Evolutionary conservation across 371 early-diverging fungal genomes (phyloP).

Genomic region (Apophysomyces trapeziformis): DNA sequence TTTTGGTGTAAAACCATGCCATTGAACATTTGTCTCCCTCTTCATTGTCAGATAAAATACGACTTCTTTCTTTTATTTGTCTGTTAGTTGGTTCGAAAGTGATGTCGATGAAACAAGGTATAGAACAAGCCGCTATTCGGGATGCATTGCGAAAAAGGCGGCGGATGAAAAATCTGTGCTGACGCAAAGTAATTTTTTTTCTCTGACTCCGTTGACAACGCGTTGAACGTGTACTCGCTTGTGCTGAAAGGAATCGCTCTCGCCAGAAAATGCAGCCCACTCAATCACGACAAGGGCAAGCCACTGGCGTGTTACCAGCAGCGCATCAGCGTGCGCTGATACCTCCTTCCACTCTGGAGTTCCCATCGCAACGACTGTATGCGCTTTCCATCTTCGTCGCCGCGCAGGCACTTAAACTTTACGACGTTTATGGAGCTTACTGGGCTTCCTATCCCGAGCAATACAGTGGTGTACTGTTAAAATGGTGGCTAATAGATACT

Average conservation of each 20-base stretch:
- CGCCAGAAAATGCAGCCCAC: conserved; percentile 16
- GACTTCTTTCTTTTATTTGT: not conserved
- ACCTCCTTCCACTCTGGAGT: conserved; percentile 43
- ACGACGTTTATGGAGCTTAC: conserved; percentile 29
- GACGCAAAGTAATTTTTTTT: conserved; percentile 6
- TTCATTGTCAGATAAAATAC: not conserved
- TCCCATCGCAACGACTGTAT: conserved; percentile 48
- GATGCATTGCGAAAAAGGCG: not conserved
- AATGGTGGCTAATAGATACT: conserved; percentile 42
- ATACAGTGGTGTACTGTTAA: conserved; percentile 25
- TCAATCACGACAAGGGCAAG: conserved; percentile 17
- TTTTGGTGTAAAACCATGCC: not conserved
- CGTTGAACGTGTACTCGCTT: conserved; percentile 6
- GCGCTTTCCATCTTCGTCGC: conserved; percentile 39
- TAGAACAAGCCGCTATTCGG: not conserved
- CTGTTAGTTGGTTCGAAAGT: too few species aligned
- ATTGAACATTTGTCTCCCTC: not conserved
- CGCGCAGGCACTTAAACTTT: conserved; percentile 38
- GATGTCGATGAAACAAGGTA: too few species aligned
- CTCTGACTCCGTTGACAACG: not conserved
- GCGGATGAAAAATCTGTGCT: not conserved
- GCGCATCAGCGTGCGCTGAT: conserved; percentile 45
- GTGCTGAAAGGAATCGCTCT: conserved; percentile 10
- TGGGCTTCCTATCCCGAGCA: conserved; percentile 35
- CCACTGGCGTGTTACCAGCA: conserved; percentile 15